phyloP scores from a whole-genome alignment of 2,329 filamentous ascomycete genomes.

The Aspergillus luchuensis region DNA sequence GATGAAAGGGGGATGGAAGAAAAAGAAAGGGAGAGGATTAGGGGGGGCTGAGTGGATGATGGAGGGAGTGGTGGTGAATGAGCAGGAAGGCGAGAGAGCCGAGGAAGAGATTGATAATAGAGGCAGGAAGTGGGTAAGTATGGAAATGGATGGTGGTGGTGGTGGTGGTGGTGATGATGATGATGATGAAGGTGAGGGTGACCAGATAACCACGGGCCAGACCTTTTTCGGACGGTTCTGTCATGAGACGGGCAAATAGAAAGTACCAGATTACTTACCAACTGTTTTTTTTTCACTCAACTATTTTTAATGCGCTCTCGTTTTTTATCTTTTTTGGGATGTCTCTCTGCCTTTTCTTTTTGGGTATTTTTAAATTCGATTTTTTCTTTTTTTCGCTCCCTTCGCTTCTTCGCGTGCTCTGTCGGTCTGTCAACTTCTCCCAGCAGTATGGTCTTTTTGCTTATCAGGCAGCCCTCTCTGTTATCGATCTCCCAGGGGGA shows the following conservation, averaged over 20 bases:
- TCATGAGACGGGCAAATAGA: slow-evolving; percentile 7
- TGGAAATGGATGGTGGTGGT: slow-evolving; percentile 5
- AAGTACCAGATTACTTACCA: slow-evolving; percentile 12
- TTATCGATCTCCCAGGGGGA: slow-evolving; percentile 30
- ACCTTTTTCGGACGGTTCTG: slow-evolving; percentile 3
- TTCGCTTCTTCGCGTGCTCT: neutral
- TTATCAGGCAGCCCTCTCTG: slow-evolving; percentile 20
- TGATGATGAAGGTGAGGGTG: slow-evolving; percentile 14
- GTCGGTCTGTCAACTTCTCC: slow-evolving; percentile 1
- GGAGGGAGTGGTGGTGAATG: neutral
- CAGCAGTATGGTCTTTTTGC: slow-evolving; percentile 15
- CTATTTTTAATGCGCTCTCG: neutral
- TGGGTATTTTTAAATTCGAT: neutral
- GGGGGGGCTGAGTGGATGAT: neutral
- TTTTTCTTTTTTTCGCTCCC: neutral
- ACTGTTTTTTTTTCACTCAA: neutral
- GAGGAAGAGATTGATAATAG: slow-evolving; percentile 5
- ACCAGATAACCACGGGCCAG: slow-evolving; percentile 6
- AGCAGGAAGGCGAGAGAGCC: slow-evolving; percentile 10
- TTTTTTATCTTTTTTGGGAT: neutral
- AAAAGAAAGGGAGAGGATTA: neutral
- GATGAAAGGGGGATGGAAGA: neutral
- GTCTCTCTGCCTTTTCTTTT: neutral
- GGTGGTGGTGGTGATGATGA: slow-evolving; percentile 6
- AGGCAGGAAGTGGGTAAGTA: slow-evolving; percentile 12